These are phyloP conservation scores for Bauhinia variegata DNA, from an alignment of 306 rosid genomes.

Conservation along the genomic window DNA sequence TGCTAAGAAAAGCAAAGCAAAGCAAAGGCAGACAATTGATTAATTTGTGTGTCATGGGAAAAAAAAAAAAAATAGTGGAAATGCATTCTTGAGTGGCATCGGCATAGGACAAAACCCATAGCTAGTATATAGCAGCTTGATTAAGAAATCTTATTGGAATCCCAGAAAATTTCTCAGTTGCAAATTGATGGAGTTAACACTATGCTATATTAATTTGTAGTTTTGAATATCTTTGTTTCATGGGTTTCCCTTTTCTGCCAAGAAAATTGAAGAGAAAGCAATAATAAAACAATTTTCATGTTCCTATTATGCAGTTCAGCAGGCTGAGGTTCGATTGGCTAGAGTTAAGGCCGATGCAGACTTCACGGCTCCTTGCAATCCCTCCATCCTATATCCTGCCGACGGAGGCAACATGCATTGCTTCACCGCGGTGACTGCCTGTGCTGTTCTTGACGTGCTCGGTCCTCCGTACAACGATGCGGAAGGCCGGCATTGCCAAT, in stretches of 20 bases:
- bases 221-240: background rate
- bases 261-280: background rate
- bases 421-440: slow-evolving; percentile 93
- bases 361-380: slow-evolving; percentile 72
- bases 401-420: slow-evolving; percentile 96
- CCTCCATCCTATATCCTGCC: slow-evolving; percentile 82
- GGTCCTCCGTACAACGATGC: slow-evolving; percentile 91
- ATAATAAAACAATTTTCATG: slow-evolving; percentile 14
- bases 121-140: background rate
- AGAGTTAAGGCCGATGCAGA: slow-evolving; percentile 73
- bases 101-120: slow-evolving; percentile 3
- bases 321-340: slow-evolving; percentile 61
- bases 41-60: background rate
- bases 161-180: slow-evolving; percentile 7
- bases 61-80: background rate
- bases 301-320: slow-evolving; percentile 46
- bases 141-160: background rate
- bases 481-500: slow-evolving; percentile 85
- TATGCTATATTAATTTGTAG: background rate
- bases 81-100: slow-evolving; percentile 2
- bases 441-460: slow-evolving; percentile 92
- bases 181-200: background rate
- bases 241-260: background rate
- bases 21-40: too few relatives aligned
- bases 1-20: too few relatives aligned